Evolutionary conservation across 148 eudicot species (phyloP).

Genomic region (Rhododendron henanense): DNA sequence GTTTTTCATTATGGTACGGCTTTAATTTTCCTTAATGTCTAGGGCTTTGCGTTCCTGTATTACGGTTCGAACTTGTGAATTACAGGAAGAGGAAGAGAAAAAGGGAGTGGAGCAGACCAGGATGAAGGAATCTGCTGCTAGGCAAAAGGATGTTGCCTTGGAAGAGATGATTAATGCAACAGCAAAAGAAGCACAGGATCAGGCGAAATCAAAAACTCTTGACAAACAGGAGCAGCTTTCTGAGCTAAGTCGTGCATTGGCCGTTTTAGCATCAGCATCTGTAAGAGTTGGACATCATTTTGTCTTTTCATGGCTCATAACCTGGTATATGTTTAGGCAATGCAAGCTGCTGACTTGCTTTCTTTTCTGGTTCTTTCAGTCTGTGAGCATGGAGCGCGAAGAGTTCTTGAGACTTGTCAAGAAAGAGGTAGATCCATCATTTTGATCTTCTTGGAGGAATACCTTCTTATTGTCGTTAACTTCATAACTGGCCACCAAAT

Average conservation of each 20-base stretch:
- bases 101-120: slow-evolving; percentile 48
- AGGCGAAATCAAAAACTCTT: slow-evolving; percentile 49
- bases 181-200: slow-evolving; percentile 31
- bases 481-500: not conserved
- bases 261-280: slow-evolving; percentile 94
- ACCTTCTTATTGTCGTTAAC: not conserved
- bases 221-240: slow-evolving; percentile 76
- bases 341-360: not conserved
- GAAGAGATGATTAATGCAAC: slow-evolving; percentile 47
- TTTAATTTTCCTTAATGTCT: not conserved
- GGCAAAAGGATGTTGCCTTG: slow-evolving; percentile 56
- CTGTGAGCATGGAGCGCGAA: slow-evolving; percentile 88
- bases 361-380: slow-evolving; percentile 41
- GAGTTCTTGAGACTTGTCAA: slow-evolving; percentile 86
- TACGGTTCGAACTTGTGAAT: slow-evolving; percentile 1
- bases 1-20: not conserved
- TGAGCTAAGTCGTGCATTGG: slow-evolving; percentile 87
- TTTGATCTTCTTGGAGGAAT: not conserved
- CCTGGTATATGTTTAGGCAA: not conserved
- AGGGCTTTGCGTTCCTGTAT: not conserved
- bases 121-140: slow-evolving; percentile 37
- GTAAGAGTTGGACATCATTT: slow-evolving; percentile 34
- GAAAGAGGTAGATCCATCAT: slow-evolving; percentile 57
- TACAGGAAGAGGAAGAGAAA: slow-evolving; percentile 67
- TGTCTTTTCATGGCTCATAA: not conserved